Conservation (phyloP, 768 basidiomycete genomes). For the Austroboletus festivus region DNA sequence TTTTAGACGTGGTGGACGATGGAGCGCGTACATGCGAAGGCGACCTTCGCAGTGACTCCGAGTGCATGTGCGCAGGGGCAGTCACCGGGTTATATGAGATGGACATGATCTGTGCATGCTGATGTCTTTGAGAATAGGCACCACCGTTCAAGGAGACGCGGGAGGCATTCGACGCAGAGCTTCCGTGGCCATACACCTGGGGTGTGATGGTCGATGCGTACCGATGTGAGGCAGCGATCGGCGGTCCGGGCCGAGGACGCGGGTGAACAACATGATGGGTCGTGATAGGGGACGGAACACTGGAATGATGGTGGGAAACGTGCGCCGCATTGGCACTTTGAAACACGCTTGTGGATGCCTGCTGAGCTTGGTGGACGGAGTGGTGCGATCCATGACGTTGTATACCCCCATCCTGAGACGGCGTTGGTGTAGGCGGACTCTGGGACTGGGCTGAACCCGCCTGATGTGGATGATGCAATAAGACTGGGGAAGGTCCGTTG, state of each 20-base stretch:
- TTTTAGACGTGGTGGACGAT: constrained; percentile 1
- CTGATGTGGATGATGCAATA: constrained; percentile 16
- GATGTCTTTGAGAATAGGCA: constrained; percentile 11
- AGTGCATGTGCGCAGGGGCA: constrained; percentile 1
- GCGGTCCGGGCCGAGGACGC: constrained; percentile 28
- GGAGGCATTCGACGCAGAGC: constrained; percentile 20
- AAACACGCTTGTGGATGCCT: constrained; percentile 1
- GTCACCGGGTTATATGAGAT: constrained; percentile 5
- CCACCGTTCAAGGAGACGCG: constrained; percentile 20
- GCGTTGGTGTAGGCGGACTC: neutral
- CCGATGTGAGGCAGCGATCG: constrained; percentile 31
- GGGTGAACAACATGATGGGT: constrained; percentile 18
- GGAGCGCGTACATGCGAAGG: constrained; percentile 12
- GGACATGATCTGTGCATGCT: constrained; percentile 5
- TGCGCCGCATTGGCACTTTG: constrained; percentile 16
- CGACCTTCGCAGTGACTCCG: constrained; percentile 18
- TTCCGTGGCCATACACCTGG: constrained; percentile 25
- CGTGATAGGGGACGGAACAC: constrained; percentile 8
- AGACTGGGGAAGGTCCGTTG: constrained; percentile 8
- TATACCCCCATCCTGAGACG: constrained; percentile 10
- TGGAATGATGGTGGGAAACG: constrained; percentile 9
- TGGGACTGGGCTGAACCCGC: constrained; percentile 1
- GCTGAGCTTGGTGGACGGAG: constrained; percentile 11
- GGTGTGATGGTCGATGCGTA: constrained; percentile 27
- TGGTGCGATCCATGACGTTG: constrained; percentile 20